These are phyloP conservation scores for Leccinellum luteum DNA, from an alignment of 768 basidiomycete genomes.

Conservation along the genomic window DNA sequence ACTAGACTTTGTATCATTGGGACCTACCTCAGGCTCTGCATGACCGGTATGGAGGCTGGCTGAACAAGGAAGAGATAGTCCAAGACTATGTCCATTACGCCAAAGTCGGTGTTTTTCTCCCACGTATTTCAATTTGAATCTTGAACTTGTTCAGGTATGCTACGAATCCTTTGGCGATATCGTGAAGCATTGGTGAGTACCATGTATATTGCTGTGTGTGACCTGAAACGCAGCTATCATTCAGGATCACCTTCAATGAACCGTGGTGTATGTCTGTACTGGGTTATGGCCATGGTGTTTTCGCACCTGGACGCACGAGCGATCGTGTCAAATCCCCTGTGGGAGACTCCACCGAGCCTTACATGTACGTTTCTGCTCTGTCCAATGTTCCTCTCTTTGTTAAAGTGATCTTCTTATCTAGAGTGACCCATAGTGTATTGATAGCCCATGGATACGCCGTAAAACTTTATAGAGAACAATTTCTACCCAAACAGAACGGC, in stretches of 20 bases:
- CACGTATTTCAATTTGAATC: neutral
- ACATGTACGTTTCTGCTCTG: constrained; percentile 52
- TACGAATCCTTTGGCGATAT: constrained; percentile 77
- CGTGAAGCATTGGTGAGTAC: constrained; percentile 67
- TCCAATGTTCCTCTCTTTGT: neutral
- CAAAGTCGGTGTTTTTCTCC: constrained; percentile 29
- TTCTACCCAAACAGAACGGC: constrained; percentile 61
- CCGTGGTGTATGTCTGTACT: constrained; percentile 72
- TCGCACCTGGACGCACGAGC: constrained; percentile 71
- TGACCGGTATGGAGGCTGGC: neutral
- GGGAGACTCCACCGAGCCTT: constrained; percentile 68
- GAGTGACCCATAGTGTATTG: constrained; percentile 68
- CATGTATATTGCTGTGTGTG: neutral
- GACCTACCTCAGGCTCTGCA: neutral
- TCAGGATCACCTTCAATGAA: constrained; percentile 77
- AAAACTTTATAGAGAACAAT: constrained; percentile 66
- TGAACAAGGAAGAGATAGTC: constrained; percentile 23
- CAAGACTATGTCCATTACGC: constrained; percentile 67
- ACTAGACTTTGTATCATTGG: neutral
- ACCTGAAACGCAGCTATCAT: constrained; percentile 19
- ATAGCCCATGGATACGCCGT: constrained; percentile 70
- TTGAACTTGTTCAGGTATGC: constrained; percentile 47
- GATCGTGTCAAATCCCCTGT: constrained; percentile 59
- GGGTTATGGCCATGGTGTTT: constrained; percentile 70
- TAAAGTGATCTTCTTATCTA: constrained; percentile 24